These are phyloP conservation scores for Cetraspora pellucida DNA, from an alignment of 192 early-diverging fungal genomes.

Conservation along the genomic window DNA sequence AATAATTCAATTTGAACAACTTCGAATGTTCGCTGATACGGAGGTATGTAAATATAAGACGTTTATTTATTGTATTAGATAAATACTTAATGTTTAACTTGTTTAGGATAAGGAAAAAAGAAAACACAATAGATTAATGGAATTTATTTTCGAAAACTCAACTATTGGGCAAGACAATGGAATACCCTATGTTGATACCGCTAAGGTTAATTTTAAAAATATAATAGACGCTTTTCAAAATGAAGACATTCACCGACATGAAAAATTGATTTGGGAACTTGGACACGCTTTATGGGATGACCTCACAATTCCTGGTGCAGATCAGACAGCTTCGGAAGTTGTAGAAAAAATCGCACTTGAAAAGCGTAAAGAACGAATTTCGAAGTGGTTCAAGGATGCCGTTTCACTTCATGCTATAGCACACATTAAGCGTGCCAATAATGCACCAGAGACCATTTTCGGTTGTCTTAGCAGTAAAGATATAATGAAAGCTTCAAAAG, in stretches of 20 bases:
- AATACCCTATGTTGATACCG: neutral
- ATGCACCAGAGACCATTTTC: conserved; percentile 52
- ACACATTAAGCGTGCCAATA: conserved; percentile 38
- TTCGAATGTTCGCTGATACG: conserved; percentile 5
- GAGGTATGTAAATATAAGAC: neutral
- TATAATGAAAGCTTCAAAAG: conserved; percentile 63
- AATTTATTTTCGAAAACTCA: conserved; percentile 12
- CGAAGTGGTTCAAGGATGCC: conserved; percentile 64
- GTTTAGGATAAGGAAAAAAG: neutral
- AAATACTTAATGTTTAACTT: neutral
- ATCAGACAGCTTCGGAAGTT: neutral
- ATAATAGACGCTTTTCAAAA: neutral
- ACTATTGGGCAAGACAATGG: conserved; percentile 13
- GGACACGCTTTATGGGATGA: conserved; percentile 59
- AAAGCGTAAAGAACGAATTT: conserved; percentile 17
- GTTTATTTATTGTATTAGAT: neutral
- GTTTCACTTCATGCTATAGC: conserved; percentile 51
- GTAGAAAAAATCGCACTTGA: neutral
- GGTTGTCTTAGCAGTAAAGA: conserved; percentile 39
- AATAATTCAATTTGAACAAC: conserved; percentile 6
- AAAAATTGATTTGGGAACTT: conserved; percentile 57
- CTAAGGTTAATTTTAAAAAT: neutral
- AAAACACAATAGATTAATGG: conserved; percentile 8
- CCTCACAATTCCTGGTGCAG: neutral
- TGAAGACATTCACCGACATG: conserved; percentile 26